Percentiles rank a stretch among this genome's conserved stretches.
Evolutionary conservation across 192 early-diverging fungal species (phyloP).

Genomic region (Rhizophagus clarus): DNA sequence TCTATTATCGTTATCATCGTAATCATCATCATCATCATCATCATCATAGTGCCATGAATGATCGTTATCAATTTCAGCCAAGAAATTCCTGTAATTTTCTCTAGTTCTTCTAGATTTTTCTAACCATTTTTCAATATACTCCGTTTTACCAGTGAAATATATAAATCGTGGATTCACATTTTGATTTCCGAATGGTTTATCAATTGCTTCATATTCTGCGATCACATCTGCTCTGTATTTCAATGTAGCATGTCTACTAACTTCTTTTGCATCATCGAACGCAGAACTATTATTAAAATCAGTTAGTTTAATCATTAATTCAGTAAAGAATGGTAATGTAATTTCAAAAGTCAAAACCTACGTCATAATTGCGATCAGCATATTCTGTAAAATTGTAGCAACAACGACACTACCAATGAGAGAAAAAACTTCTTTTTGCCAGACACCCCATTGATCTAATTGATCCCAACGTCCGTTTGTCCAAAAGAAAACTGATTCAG

Average conservation of each 20-base stretch:
- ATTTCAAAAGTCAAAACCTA: too few species aligned
- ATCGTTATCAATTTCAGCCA: too few species aligned
- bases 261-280: not conserved
- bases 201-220: not conserved
- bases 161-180: too few species aligned
- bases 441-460: not conserved
- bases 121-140: not conserved
- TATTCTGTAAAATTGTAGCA: too few species aligned
- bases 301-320: not conserved
- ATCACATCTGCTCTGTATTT: not conserved
- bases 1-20: too few species aligned
- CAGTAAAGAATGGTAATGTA: not conserved
- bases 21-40: too few species aligned
- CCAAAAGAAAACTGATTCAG: constrained; percentile 15
- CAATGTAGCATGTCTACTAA: not conserved
- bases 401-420: too few species aligned
- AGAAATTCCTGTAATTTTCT: too few species aligned
- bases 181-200: not conserved
- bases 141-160: too few species aligned
- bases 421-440: not conserved
- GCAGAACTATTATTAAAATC: not conserved
- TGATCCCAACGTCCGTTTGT: constrained; percentile 19
- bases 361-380: constrained; percentile 13
- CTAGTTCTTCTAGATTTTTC: not conserved
- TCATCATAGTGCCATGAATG: too few species aligned